Base-by-base conservation (phyloP, 257 asterid genomes). In the Nicotiana tomentosiformis region DNA sequence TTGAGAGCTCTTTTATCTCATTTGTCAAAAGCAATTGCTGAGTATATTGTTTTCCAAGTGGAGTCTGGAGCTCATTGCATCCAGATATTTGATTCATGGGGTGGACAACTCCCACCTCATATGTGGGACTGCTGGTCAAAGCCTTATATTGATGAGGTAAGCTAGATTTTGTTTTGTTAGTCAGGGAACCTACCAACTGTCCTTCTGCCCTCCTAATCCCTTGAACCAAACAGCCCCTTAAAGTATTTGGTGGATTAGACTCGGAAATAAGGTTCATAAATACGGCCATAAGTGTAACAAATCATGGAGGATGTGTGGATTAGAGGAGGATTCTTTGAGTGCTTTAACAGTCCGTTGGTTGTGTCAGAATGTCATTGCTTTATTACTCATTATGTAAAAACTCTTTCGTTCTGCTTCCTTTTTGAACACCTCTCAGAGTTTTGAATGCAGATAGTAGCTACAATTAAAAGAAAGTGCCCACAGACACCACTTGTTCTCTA, bases 81-180 rank as follows among this genome's bases (percentile, higher is more conserved):
- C 84, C 98, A 96, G 26, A 94, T 93, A 84, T 96, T 93, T 72
- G 98, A 94, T 86, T 96, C 99, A 32, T 96, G 98, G 98, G 99
- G 97, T 83, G 91, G 91, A 72, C 89, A 88, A 82, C 83, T 88
- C 67, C 91, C 91, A 53, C 91, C 91, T 37, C 87, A 82, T 80
- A 89, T 94, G 97, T 92, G 99, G 99, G 97, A 94, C 39, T 43
- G 35, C 82, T 96, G 96, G 97, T 94, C 98, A 60, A 96, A 96
- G 90, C 98, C 99, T 81, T 94, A 93, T 61, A 93, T 96, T 83
- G 90, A 89, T 84, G 92, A 96, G 98, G 98, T 94, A 82, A 82
- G 77, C 86, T 82, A 37, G 57, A 64, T 85, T 68, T 20, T 81
- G 35, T 68, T 80, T 84, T 78, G n/a, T 81, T 81, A 6, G 61